Evolutionary conservation across 2,329 filamentous ascomycete species (phyloP).

Genomic region (Cladobotryum mycophilum): DNA sequence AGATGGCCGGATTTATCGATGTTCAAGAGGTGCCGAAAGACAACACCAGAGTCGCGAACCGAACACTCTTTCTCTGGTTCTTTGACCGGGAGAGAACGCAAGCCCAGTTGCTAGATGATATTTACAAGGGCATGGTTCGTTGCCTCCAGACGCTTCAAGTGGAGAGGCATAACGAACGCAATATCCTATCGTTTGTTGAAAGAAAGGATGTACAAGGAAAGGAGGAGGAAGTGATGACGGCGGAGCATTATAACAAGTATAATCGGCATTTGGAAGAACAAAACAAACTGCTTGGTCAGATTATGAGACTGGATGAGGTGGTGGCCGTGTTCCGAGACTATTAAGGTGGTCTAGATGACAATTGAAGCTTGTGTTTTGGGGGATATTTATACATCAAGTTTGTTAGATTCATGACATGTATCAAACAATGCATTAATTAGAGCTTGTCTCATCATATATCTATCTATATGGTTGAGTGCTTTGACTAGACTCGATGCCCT

Average conservation of each 20-base stretch:
- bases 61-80: conserved; percentile 88
- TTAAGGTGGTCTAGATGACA: conserved; percentile 30
- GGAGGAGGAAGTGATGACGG: conserved; percentile 72
- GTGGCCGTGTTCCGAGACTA: conserved; percentile 79
- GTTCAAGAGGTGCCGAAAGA: conserved; percentile 93
- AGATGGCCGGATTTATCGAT: conserved; percentile 79
- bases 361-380: background rate
- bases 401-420: background rate
- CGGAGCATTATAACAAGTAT: conserved; percentile 63
- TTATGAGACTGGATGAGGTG: conserved; percentile 76
- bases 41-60: conserved; percentile 69
- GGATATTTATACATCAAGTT: background rate
- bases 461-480: too few species aligned
- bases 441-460: too few species aligned
- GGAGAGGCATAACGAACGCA: conserved; percentile 64
- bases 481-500: too few species aligned
- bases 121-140: conserved; percentile 85
- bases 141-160: conserved; percentile 73
- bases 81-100: conserved; percentile 72
- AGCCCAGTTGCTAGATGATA: conserved; percentile 66
- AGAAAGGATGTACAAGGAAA: conserved; percentile 80
- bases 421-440: background rate
- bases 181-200: conserved; percentile 73
- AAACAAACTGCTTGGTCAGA: conserved; percentile 69
- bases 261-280: conserved; percentile 56